phyloP scores from a whole-genome alignment of 1,284 basidiomycete species.

The Microbotryum saponariae region DNA sequence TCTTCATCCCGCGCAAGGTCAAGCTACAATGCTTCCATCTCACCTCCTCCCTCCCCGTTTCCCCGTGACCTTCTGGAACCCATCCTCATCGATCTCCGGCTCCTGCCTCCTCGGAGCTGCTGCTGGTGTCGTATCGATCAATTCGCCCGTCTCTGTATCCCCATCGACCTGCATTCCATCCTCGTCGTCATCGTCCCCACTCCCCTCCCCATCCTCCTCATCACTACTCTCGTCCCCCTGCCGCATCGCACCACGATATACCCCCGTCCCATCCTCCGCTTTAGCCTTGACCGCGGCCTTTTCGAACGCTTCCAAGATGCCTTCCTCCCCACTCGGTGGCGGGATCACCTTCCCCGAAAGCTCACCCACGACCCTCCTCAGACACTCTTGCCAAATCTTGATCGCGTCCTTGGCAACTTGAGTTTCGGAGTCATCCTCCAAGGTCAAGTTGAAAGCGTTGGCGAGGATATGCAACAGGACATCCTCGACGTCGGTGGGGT shows the following conservation, averaged over 20 bases:
- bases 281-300: conserved; percentile 54
- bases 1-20: no score
- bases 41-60: conserved; percentile 41
- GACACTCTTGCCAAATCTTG: conserved; percentile 27
- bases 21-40: no score
- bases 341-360: not conserved
- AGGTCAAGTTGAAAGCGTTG: conserved; percentile 71
- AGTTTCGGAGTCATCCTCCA: conserved; percentile 73
- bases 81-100: conserved; percentile 74
- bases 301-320: conserved; percentile 53
- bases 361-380: not conserved
- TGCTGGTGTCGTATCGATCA: conserved; percentile 50
- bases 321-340: conserved; percentile 42
- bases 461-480: conserved; percentile 62
- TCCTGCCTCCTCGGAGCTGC: conserved; percentile 43
- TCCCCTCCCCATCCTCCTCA: conserved; percentile 44
- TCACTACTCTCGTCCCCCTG: conserved; percentile 14
- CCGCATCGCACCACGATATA: conserved; percentile 38
- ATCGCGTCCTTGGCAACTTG: conserved; percentile 55
- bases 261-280: conserved; percentile 48
- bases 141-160: conserved; percentile 44
- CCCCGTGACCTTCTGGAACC: conserved; percentile 70
- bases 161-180: conserved; percentile 51
- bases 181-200: conserved; percentile 45
- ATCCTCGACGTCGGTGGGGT: conserved; percentile 66